phyloP scores from a whole-genome alignment of 139 green algal species.

The Diplosphaera chodatii region DNA sequence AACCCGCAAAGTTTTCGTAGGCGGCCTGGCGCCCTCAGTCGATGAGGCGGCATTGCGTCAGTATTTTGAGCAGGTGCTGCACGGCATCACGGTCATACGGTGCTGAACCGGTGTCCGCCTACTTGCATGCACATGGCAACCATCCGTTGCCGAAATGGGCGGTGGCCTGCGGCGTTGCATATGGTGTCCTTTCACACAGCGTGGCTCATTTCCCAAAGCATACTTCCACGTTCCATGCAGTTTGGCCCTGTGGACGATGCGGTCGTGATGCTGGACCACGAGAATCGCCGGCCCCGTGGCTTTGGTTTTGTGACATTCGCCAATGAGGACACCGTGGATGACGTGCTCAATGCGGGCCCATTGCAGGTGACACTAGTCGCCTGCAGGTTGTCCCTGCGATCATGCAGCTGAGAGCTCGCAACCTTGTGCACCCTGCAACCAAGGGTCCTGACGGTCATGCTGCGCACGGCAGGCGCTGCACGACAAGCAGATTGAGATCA shows the following conservation, averaged over 20 bases:
- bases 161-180: too few relatives aligned
- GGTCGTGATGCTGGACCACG: conserved; percentile 82
- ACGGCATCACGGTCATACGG: too few relatives aligned
- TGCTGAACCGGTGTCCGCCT: too few relatives aligned
- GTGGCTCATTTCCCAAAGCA: too few relatives aligned
- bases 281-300: conserved; percentile 82
- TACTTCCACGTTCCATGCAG: too few relatives aligned
- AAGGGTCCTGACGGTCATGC: too few relatives aligned
- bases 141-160: too few relatives aligned
- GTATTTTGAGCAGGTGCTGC: conserved; percentile 65
- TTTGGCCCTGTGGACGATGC: conserved; percentile 80
- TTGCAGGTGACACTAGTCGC: background rate
- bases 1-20: conserved; percentile 94
- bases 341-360: conserved; percentile 50
- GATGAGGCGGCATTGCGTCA: conserved; percentile 71
- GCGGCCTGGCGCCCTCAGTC: conserved; percentile 80
- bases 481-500: conserved; percentile 93
- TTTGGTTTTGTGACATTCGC: conserved; percentile 97
- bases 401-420: too few relatives aligned
- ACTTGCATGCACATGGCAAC: too few relatives aligned
- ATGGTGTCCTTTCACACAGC: too few relatives aligned
- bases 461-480: conserved; percentile 87
- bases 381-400: too few relatives aligned
- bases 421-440: too few relatives aligned
- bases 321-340: conserved; percentile 79